Evolutionary conservation across 1,284 basidiomycete species (phyloP).

Genomic region (Cutaneotrichosporon daszewskae): DNA sequence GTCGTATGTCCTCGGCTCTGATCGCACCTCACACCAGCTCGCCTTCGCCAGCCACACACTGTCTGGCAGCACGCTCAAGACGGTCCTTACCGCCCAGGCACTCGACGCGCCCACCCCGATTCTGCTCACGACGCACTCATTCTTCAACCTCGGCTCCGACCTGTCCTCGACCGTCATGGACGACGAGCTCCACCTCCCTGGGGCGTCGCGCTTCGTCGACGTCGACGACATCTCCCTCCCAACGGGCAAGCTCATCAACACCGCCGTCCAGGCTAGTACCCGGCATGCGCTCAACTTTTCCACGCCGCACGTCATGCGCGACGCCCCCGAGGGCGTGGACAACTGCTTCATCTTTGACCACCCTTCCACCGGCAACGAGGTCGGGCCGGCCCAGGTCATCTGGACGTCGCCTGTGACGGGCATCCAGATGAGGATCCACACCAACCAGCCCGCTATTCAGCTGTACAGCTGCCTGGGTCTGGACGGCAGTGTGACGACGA

Average conservation of each 20-base stretch:
- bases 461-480: conserved; percentile 24
- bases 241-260: conserved; percentile 24
- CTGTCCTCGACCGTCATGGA: conserved; percentile 19
- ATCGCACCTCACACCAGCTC: conserved; percentile 13
- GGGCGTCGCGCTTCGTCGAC: conserved; percentile 22
- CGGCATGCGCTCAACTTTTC: conserved; percentile 31
- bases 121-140: conserved; percentile 35
- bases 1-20: conserved; percentile 17
- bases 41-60: conserved; percentile 27
- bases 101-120: conserved; percentile 28
- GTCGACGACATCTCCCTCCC: conserved; percentile 26
- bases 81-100: conserved; percentile 6
- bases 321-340: conserved; percentile 27
- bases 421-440: conserved; percentile 25
- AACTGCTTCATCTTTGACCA: conserved; percentile 35
- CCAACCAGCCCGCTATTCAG: conserved; percentile 32
- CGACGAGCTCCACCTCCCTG: conserved; percentile 28
- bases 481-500: conserved; percentile 17
- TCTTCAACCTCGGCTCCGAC: conserved; percentile 33
- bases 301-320: conserved; percentile 14
- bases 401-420: conserved; percentile 22
- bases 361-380: not conserved
- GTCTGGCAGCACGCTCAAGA: conserved; percentile 11
- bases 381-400: conserved; percentile 11
- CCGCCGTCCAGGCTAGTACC: not conserved